Evolutionary conservation across 2,329 filamentous ascomycete species (phyloP), one percentile per base, ranked within the genome.

Genomic region (Aspergillus texensis): DNA sequence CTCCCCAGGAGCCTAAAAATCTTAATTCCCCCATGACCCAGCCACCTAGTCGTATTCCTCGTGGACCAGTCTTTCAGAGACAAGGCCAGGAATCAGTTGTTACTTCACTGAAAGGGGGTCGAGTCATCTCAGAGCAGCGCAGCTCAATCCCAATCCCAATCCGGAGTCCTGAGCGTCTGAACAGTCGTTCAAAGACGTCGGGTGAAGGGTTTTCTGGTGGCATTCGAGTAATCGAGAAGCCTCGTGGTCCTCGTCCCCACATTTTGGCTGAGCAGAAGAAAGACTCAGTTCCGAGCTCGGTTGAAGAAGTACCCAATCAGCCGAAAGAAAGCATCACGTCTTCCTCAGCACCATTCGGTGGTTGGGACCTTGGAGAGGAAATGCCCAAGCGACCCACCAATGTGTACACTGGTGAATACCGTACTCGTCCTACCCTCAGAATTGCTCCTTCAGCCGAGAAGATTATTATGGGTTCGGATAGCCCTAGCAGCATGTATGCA

Each of bases 311-410:
- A 39, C 26, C 34, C 1, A 26, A 19, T 11, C 56, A 58, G 24
- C 36, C 34, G 24, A 46, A 50, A 32, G n/a, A 30, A 8, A 52
- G 28, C 3, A 55, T 21, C 19, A 52, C 60, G 2, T 53, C 57
- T 32, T 65, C 62, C 14, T 64, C 64, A 36, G 65, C 64, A 12
- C 58, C 63, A 21, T 14, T 30, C 2, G 58, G 58, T 34, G 57
- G 54, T 14, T 67, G 63, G 62, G 61, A 62, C n/a, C 62, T 70
- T 10, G 74, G 68, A 30, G 73, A 78, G 8, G 39, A 14, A n/a
- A 76, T 79, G 52, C 70, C 78, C 12, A 78, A 81, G 26, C 62
- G 60, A 21, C 68, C 65, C 3, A 43, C 61, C 26, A 66, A 61
- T 52, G 62, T 66, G 12, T 67, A 70, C 46, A 73, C 69, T 34